These are phyloP conservation scores for Discostella pseudostelligera DNA, from an alignment of 108 stramenopile genomes.

Conservation along the genomic window DNA sequence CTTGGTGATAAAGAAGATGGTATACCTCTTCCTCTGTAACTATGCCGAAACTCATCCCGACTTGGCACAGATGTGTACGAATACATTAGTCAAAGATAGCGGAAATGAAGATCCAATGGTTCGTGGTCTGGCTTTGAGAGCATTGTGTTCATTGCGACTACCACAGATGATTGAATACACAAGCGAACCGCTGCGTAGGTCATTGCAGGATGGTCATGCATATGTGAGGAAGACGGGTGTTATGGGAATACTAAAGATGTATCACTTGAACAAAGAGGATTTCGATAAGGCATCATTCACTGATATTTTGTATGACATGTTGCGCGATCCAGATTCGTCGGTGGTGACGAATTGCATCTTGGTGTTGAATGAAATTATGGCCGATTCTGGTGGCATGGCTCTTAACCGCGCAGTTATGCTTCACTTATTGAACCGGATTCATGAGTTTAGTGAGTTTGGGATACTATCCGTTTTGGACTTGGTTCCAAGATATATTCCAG, in stretches of 20 bases:
- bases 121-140: conserved; percentile 94
- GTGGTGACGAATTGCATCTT: conserved; percentile 95
- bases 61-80: conserved; percentile 99
- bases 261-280: conserved; percentile 84
- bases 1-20: conserved; percentile 99
- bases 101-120: conserved; percentile 99
- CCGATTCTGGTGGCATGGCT: conserved; percentile 93
- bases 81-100: conserved; percentile 97
- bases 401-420: conserved; percentile 92
- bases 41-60: conserved; percentile 97
- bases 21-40: conserved; percentile 97
- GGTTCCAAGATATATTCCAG: conserved; percentile 91
- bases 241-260: conserved; percentile 97
- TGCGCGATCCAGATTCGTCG: conserved; percentile 92
- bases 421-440: conserved; percentile 94
- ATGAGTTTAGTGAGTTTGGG: conserved; percentile 98
- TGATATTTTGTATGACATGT: conserved; percentile 96
- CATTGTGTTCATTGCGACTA: conserved; percentile 90
- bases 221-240: conserved; percentile 99
- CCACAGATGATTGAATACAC: conserved; percentile 98
- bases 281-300: conserved; percentile 81
- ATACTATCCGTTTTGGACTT: conserved; percentile 91
- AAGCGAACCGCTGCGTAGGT: conserved; percentile 74
- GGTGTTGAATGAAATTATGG: conserved; percentile 96
- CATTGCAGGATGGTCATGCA: conserved; percentile 87